A percentile compares a stretch with the other conserved stretches of the same genome.
Evolutionary conservation across 176 grass and related monocot genomes (phyloP).

Genomic region (Secale cereale): DNA sequence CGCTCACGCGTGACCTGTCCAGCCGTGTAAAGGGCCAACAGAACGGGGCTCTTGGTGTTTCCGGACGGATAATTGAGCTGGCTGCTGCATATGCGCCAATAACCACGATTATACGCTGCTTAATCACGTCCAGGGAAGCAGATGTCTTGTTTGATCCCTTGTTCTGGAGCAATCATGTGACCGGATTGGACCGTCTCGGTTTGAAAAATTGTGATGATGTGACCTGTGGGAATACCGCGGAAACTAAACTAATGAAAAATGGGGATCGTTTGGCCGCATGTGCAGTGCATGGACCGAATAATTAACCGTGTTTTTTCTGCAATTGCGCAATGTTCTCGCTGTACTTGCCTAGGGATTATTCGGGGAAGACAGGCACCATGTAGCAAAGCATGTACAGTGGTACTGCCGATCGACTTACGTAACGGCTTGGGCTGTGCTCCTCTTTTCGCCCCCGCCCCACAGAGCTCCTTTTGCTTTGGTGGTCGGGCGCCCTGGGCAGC

Average conservation of each 20-base stretch:
- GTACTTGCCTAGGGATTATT: not conserved
- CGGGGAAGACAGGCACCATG: not conserved
- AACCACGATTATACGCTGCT: not conserved
- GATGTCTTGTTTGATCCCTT: not conserved
- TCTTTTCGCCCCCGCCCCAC: not conserved
- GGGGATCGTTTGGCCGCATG: not conserved
- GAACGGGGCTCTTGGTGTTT: not conserved
- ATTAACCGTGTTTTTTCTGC: not conserved
- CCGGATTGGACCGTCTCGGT: not conserved
- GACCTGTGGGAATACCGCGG: not conserved
- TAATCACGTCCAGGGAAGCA: not conserved
- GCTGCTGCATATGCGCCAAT: not conserved
- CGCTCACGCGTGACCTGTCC: slow-evolving; percentile 21
- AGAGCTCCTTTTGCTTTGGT: not conserved
- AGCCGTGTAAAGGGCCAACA: not conserved
- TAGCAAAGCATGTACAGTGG: not conserved
- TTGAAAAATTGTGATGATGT: not conserved
- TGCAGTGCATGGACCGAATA: not conserved
- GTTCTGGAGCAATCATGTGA: not conserved
- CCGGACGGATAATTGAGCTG: not conserved
- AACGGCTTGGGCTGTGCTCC: not conserved
- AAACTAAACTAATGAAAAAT: too few species aligned
- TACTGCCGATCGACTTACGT: not conserved
- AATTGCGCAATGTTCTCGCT: not conserved
- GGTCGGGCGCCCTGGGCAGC: not conserved